Evolutionary conservation across 352 stramenopile genomes (phyloP).

Genomic region (Pythium phragmiticola): DNA sequence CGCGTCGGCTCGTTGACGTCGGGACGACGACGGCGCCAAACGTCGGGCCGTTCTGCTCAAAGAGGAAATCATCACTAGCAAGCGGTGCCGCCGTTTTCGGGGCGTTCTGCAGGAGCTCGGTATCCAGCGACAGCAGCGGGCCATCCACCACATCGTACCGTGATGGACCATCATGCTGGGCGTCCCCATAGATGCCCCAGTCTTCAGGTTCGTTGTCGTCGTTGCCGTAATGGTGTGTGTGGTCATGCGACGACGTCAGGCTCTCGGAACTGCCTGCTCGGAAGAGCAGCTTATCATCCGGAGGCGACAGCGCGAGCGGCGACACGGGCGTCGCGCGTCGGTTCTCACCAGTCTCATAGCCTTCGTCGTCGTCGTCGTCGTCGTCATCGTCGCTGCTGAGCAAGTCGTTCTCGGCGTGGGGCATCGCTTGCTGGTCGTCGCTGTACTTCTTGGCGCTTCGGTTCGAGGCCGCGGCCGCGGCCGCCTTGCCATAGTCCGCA

Average conservation of each 20-base stretch:
- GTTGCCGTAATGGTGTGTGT: conserved; percentile 5
- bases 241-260: conserved; percentile 16
- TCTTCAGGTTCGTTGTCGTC: conserved; percentile 39
- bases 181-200: conserved; percentile 57
- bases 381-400: conserved; percentile 21
- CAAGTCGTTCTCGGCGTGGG: conserved; percentile 21
- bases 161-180: conserved; percentile 24
- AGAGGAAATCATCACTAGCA: conserved; percentile 59
- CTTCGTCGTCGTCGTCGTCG: conserved; percentile 14
- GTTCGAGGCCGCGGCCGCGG: neutral
- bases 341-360: conserved; percentile 11
- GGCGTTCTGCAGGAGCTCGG: conserved; percentile 42
- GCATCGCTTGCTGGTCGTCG: conserved; percentile 16
- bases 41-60: conserved; percentile 47
- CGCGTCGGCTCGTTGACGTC: conserved; percentile 27
- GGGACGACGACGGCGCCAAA: conserved; percentile 52
- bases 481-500: conserved; percentile 1
- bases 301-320: conserved; percentile 16
- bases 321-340: neutral
- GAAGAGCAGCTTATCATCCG: conserved; percentile 22
- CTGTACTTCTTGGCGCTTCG: neutral
- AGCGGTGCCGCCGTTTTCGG: conserved; percentile 28
- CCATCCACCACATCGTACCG: conserved; percentile 51
- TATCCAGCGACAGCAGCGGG: conserved; percentile 48
- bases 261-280: conserved; percentile 28